These are phyloP conservation scores for Mycena pura DNA, from an alignment of 768 basidiomycete genomes.

Conservation along the genomic window DNA sequence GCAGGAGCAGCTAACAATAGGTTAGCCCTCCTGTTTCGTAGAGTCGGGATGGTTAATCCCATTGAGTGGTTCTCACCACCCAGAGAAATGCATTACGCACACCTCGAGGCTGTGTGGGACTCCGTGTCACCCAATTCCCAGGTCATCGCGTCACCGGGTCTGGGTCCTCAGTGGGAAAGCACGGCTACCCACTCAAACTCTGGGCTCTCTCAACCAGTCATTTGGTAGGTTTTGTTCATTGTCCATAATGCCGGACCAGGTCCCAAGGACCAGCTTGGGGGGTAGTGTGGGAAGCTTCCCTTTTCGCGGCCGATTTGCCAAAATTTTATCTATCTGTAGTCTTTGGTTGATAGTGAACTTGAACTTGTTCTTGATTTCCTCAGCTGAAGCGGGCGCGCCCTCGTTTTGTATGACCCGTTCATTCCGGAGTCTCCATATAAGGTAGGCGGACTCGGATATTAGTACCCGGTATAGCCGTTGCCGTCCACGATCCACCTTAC, in stretches of 20 bases:
- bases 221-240: background rate
- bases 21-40: too few relatives aligned
- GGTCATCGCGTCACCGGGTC: background rate
- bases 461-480: background rate
- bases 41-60: too few relatives aligned
- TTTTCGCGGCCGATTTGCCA: background rate
- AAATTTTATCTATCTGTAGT: background rate
- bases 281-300: background rate
- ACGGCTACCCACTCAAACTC: too few relatives aligned
- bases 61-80: too few relatives aligned
- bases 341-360: background rate
- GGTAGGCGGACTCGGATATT: too few relatives aligned
- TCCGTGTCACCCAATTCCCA: background rate
- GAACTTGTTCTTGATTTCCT: conserved; percentile 12
- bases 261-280: background rate
- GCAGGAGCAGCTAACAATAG: too few relatives aligned
- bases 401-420: background rate
- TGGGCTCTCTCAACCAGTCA: conserved; percentile 3
- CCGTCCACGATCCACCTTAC: background rate
- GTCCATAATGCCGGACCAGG: conserved; percentile 1
- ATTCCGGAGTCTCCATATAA: conserved; percentile 16
- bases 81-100: too few relatives aligned
- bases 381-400: background rate
- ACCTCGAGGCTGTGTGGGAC: background rate
- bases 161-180: background rate